phyloP scores from a whole-genome alignment of 805 yeast species.

The Candida vartiovaarae region DNA sequence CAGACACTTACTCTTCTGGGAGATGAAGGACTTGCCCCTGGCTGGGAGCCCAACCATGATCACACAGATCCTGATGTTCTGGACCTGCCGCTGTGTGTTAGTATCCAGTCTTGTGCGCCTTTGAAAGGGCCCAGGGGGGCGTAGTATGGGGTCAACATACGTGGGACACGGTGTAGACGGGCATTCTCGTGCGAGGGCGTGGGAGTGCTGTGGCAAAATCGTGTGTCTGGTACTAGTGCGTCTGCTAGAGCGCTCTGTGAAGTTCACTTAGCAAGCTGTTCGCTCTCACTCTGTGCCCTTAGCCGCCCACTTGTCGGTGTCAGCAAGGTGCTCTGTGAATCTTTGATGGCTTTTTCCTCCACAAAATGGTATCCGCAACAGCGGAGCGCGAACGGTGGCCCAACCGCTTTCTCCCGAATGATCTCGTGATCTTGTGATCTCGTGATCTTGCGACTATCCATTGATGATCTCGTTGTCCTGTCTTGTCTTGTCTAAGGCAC shows the following conservation, averaged over 20 bases:
- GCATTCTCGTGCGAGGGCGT: conserved; percentile 18
- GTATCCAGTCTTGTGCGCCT: neutral
- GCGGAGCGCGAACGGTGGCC: no score
- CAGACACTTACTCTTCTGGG: conserved; percentile 59
- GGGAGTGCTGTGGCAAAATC: no score
- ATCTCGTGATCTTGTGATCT: neutral
- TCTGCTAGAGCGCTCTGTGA: no score
- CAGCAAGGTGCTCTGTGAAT: no score
- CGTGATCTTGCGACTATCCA: no score
- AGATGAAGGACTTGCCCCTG: conserved; percentile 89
- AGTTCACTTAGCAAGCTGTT: no score
- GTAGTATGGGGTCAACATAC: conserved; percentile 16
- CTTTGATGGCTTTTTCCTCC: neutral
- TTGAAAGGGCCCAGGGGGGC: no score
- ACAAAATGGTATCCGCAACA: neutral
- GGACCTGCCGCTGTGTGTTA: conserved; percentile 31
- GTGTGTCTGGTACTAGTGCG: no score
- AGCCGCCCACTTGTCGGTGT: no score
- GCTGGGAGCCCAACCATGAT: conserved; percentile 87
- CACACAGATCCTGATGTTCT: conserved; percentile 74
- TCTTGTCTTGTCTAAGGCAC: no score
- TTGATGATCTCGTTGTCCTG: no score
- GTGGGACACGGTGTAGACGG: conserved; percentile 33
- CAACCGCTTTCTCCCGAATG: neutral
- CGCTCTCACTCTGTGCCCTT: no score